Evolutionary conservation across 2,329 filamentous ascomycete species (phyloP).

Genomic region (Claviceps sp.): DNA sequence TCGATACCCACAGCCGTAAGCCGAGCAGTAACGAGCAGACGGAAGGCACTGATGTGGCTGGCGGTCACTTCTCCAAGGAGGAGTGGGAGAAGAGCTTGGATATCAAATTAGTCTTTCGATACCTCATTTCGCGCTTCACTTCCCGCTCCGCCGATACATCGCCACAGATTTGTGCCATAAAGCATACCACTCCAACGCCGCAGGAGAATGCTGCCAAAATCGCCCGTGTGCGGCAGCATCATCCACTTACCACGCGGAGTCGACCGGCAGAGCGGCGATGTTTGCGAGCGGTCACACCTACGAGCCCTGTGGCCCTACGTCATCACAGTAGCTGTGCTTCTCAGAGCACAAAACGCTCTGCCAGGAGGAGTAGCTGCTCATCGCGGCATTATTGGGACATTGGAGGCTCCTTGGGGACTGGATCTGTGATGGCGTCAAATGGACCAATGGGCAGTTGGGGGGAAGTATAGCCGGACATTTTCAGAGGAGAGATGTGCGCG

Average conservation of each 20-base stretch:
- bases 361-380: conserved; percentile 53
- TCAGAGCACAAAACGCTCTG: conserved; percentile 68
- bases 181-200: conserved; percentile 34
- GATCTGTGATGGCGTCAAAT: conserved; percentile 52
- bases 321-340: conserved; percentile 64
- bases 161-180: conserved; percentile 28
- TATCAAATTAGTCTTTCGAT: conserved; percentile 81
- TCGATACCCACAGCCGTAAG: conserved; percentile 21
- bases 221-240: conserved; percentile 75
- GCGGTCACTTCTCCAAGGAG: conserved; percentile 44
- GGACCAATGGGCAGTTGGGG: conserved; percentile 68
- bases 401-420: conserved; percentile 65
- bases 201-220: conserved; percentile 63
- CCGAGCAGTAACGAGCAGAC: conserved; percentile 10
- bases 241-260: conserved; percentile 60
- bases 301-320: conserved; percentile 33
- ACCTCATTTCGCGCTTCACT: conserved; percentile 64
- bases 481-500: not conserved
- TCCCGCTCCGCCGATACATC: conserved; percentile 28
- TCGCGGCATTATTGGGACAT: conserved; percentile 89
- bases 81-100: conserved; percentile 94
- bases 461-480: conserved; percentile 39
- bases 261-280: conserved; percentile 39
- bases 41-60: conserved; percentile 14
- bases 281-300: conserved; percentile 40